phyloP scores from a whole-genome alignment of 768 basidiomycete genomes.

The Lanmaoa pseudosensibilis region DNA sequence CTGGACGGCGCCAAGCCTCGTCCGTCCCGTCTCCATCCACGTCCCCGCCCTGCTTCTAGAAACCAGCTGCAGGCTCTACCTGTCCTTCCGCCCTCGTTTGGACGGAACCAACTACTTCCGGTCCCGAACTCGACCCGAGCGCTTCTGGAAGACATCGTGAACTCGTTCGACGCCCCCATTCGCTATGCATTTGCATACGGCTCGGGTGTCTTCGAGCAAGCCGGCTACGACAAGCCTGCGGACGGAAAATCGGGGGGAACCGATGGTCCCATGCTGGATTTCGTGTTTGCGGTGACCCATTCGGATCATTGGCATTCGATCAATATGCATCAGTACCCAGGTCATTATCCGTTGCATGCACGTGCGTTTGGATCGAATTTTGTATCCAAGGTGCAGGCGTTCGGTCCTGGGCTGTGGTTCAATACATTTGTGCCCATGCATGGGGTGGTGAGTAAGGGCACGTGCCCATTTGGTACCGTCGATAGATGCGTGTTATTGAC shows the following conservation, averaged over 20 bases:
- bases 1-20: constrained; percentile 31
- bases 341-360: constrained; percentile 90
- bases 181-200: constrained; percentile 98
- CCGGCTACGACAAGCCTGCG: constrained; percentile 56
- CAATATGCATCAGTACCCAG: constrained; percentile 89
- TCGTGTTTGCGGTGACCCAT: constrained; percentile 94
- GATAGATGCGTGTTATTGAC: too few relatives aligned
- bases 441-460: constrained; percentile 65
- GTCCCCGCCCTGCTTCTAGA: constrained; percentile 37
- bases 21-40: constrained; percentile 41
- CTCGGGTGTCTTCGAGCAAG: constrained; percentile 92
- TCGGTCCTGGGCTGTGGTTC: constrained; percentile 92
- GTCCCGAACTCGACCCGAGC: constrained; percentile 80
- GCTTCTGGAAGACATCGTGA: constrained; percentile 76
- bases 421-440: constrained; percentile 85
- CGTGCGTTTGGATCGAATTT: constrained; percentile 80
- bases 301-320: constrained; percentile 92
- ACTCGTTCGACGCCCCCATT: constrained; percentile 83
- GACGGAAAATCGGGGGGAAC: constrained; percentile 30
- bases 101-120: constrained; percentile 76
- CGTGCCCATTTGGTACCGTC: neutral
- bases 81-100: constrained; percentile 68
- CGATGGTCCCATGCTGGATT: constrained; percentile 84
- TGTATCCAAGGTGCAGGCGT: constrained; percentile 73
- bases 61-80: constrained; percentile 41